Evolutionary conservation across 306 rosid genomes (phyloP), one percentile per base, ranked within the genome.

Genomic region (Delonix regia): DNA sequence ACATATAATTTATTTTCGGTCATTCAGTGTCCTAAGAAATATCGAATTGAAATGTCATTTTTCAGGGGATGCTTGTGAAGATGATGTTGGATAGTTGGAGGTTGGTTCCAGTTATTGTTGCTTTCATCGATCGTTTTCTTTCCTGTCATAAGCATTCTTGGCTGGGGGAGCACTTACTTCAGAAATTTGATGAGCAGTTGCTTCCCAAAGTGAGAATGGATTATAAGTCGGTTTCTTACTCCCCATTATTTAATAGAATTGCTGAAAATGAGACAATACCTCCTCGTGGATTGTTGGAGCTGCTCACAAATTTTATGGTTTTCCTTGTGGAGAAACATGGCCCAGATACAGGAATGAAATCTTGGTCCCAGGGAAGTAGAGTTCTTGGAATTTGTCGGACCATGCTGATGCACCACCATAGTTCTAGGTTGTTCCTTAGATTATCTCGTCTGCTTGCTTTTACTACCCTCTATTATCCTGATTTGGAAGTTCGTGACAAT

Each of bases 291-390:
- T 83, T 95, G 93, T 80, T 95, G 71, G 94, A 82, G 78, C 83
- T 95, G 42, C 97, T 95, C 71, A 80, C 85, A 64, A 92, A 86
- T 81, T 91, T 92, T 87, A 92, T 89, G 92, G 62, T 84, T 71
- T 92, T 90, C 85, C 97, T 95, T 68, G 96, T 88, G 81, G 93
- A 85, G 87, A 92, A 88, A 78, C 99, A 95, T 83, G 95, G 92
- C 81, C 96, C 97, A 30, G 79, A 85, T 77, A 78, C 98, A 4
- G 88, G 89, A 71, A 75, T 92, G 75, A 91, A 91, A 81, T 88
- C 97, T 73, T 95, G 99, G 99, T 88, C 99, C 41, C 95, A 89
- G 52, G 99, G 99, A 77, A 95, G 98, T 80, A 88, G 83, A 84
- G 98, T 89, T 85, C 98, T 95, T 83, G 95, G 89, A 83, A 86